Conservation (phyloP, 2,329 filamentous ascomycete genomes). For the Exophiala bonariae region DNA sequence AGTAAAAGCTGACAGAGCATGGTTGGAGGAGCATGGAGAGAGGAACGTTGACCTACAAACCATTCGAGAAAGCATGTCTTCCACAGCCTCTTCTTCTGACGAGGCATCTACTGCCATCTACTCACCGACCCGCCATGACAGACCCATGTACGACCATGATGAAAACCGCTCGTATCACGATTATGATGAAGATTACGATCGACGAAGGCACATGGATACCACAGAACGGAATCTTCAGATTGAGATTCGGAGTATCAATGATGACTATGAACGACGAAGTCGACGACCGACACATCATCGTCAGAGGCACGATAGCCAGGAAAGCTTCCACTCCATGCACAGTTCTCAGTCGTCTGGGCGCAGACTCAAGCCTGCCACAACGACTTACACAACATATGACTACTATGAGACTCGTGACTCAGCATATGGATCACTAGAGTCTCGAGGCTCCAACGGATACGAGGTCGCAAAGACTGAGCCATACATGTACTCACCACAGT, state of each 20-base stretch:
- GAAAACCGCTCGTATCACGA: slow-evolving; percentile 10
- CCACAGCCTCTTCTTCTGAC: slow-evolving; percentile 6
- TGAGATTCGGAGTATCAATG: slow-evolving; percentile 14
- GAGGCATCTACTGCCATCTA: slow-evolving; percentile 6
- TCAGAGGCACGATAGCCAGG: slow-evolving; percentile 23
- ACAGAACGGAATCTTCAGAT: slow-evolving; percentile 11
- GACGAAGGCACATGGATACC: slow-evolving; percentile 6
- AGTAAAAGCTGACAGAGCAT: slow-evolving; percentile 24
- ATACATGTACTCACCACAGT: slow-evolving; percentile 16
- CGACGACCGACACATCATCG: slow-evolving; percentile 10
- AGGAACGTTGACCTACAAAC: slow-evolving; percentile 22
- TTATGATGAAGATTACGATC: slow-evolving; percentile 6
- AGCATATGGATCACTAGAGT: slow-evolving; percentile 12
- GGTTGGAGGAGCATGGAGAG: slow-evolving; percentile 26
- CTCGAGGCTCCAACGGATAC: slow-evolving; percentile 17
- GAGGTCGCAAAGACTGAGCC: slow-evolving; percentile 22
- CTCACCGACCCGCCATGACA: slow-evolving; percentile 6
- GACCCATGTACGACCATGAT: slow-evolving; percentile 10
- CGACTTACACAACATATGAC: slow-evolving; percentile 17
- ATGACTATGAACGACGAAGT: slow-evolving; percentile 9
- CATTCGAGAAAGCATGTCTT: slow-evolving; percentile 19
- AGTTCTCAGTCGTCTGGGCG: slow-evolving; percentile 16
- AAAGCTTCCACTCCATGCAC: slow-evolving; percentile 22
- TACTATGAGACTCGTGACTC: slow-evolving; percentile 21
- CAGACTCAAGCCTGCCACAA: slow-evolving; percentile 14